Evolutionary conservation across 176 grass and related monocot species (phyloP).

Genomic region (Alopecurus myosuroides): DNA sequence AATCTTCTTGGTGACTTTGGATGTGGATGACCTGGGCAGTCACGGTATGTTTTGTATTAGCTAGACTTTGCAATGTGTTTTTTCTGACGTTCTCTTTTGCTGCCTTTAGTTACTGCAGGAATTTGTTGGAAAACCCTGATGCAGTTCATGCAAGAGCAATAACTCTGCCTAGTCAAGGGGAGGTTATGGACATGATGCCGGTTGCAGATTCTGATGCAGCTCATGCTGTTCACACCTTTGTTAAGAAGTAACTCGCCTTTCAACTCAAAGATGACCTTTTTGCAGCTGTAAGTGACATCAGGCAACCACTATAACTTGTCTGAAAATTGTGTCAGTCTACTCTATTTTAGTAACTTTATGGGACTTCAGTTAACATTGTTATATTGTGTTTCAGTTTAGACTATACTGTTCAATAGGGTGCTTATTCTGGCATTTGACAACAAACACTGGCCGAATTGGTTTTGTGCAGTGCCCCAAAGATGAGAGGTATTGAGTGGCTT

Average conservation of each 20-base stretch:
- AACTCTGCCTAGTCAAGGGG: constrained; percentile 93
- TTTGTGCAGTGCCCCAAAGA: background rate
- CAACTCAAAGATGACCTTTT: constrained; percentile 82
- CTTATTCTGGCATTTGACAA: background rate
- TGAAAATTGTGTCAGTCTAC: background rate
- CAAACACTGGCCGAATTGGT: background rate
- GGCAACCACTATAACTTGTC: background rate
- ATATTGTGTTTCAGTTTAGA: background rate
- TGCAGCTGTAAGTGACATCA: constrained; percentile 56
- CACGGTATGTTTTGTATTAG: too few relatives aligned
- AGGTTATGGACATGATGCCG: constrained; percentile 99
- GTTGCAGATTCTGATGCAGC: constrained; percentile 97
- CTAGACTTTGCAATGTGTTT: too few relatives aligned
- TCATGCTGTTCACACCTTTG: constrained; percentile 84
- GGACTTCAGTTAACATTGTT: background rate
- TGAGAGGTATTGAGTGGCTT: too few relatives aligned
- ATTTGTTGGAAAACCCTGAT: too few relatives aligned
- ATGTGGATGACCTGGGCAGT: too few relatives aligned
- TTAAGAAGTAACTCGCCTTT: constrained; percentile 79
- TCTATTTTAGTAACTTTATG: background rate
- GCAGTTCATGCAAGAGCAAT: constrained; percentile 70
- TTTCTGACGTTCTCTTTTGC: too few relatives aligned
- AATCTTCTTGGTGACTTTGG: too few relatives aligned
- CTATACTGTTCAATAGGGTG: background rate
- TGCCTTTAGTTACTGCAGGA: too few relatives aligned